Evolutionary conservation across 2,329 filamentous ascomycete species (phyloP).

Genomic region (Trichoderma koningii): DNA sequence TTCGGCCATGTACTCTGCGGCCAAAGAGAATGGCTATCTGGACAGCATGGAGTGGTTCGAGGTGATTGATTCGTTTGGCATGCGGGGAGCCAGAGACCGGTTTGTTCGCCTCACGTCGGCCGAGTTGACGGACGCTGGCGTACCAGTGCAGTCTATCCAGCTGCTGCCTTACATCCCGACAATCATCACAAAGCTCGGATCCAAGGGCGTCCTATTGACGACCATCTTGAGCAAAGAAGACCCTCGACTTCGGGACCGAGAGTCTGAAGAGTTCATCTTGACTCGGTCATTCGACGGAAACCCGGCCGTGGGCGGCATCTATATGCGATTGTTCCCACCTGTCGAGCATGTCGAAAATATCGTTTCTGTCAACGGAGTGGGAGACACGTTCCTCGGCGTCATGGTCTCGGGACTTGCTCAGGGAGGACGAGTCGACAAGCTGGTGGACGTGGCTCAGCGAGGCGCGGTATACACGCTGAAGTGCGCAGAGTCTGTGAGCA

Average conservation of each 20-base stretch:
- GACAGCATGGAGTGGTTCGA: conserved; percentile 74
- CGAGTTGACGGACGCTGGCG: conserved; percentile 72
- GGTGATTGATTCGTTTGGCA: conserved; percentile 76
- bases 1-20: conserved; percentile 72
- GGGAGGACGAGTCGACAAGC: conserved; percentile 56
- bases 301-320: conserved; percentile 69
- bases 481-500: conserved; percentile 72
- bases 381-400: conserved; percentile 88
- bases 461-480: conserved; percentile 78
- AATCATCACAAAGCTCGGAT: conserved; percentile 81
- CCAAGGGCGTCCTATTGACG: conserved; percentile 73
- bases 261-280: conserved; percentile 70
- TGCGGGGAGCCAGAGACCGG: conserved; percentile 71
- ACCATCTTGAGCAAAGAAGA: conserved; percentile 70
- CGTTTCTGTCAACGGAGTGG: conserved; percentile 90
- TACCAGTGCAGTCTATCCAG: conserved; percentile 81
- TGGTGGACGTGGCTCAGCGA: conserved; percentile 78
- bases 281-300: conserved; percentile 59
- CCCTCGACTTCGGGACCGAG: conserved; percentile 62
- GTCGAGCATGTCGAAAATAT: conserved; percentile 68
- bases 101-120: conserved; percentile 68
- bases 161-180: conserved; percentile 86
- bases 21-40: conserved; percentile 66
- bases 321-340: conserved; percentile 73
- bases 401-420: conserved; percentile 75